Conservation (phyloP, 2,329 filamentous ascomycete genomes). For the Aureobasidium sp. region DNA sequence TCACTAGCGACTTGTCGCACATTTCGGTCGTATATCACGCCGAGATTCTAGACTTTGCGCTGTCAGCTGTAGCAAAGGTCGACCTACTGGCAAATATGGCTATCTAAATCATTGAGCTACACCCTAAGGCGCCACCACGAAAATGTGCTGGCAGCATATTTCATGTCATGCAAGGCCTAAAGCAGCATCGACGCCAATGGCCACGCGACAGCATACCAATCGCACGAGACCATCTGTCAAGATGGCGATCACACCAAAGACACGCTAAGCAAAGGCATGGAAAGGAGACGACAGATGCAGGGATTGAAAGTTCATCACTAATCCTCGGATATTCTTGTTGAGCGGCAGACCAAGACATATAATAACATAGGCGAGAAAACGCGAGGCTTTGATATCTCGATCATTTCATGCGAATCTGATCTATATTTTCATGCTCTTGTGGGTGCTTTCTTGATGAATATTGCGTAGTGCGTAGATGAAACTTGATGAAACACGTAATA, state of each 20-base stretch:
- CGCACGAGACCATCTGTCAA: not conserved
- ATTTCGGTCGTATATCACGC: not conserved
- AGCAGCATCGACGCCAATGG: not conserved
- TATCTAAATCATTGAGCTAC: not conserved
- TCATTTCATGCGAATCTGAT: not conserved
- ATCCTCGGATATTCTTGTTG: not conserved
- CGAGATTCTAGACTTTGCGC: not conserved
- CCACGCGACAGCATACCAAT: not conserved
- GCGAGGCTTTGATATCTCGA: no score
- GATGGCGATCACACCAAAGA: not conserved
- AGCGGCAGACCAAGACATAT: not conserved
- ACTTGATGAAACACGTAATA: conserved; percentile 8
- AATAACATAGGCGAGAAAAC: not conserved
- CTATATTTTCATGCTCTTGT: not conserved
- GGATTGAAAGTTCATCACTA: not conserved
- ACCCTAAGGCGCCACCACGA: not conserved
- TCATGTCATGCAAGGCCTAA: not conserved
- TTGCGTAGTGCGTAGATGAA: conserved; percentile 4
- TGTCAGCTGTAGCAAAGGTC: not conserved
- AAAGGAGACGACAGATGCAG: not conserved
- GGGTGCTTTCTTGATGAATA: not conserved
- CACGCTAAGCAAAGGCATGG: not conserved
- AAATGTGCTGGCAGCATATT: not conserved
- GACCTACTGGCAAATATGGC: not conserved
- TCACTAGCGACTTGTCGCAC: not conserved